A percentile compares a stretch with the other conserved stretches of the same genome.
phyloP scores from a whole-genome alignment of 257 asterid genomes.

The Thymus quinquecostatus region DNA sequence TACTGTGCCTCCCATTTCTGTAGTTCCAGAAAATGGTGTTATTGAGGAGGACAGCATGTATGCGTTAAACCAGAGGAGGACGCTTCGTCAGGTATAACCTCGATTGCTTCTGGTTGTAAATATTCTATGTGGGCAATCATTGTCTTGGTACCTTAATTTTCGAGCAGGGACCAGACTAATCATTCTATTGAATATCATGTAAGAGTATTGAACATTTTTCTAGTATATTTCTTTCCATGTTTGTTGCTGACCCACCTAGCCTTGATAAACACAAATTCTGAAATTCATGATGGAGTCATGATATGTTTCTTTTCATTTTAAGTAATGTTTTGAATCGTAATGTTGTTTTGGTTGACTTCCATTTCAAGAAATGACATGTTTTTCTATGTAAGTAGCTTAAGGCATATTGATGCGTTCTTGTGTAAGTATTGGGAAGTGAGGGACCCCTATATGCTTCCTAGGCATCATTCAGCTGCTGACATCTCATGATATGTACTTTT shows the following conservation, averaged over 20 bases:
- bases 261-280: neutral
- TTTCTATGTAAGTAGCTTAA: neutral
- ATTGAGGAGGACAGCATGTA: conserved; percentile 52
- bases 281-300: neutral
- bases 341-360: neutral
- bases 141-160: neutral
- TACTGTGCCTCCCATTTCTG: conserved; percentile 68
- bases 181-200: neutral
- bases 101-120: conserved; percentile 22
- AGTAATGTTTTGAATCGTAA: neutral
- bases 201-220: neutral
- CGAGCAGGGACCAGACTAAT: neutral
- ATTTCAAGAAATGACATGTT: neutral
- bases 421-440: neutral
- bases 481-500: neutral
- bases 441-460: neutral
- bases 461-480: neutral
- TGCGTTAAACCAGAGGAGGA: conserved; percentile 66
- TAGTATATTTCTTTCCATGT: neutral
- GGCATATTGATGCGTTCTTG: neutral
- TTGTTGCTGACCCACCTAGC: neutral
- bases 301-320: neutral
- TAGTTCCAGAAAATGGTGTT: conserved; percentile 59
- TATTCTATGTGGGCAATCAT: neutral
- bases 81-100: conserved; percentile 81